Evolutionary conservation across 805 yeast species (phyloP), one percentile per base, ranked within the genome.

Genomic region (Kuraishia cidri): DNA sequence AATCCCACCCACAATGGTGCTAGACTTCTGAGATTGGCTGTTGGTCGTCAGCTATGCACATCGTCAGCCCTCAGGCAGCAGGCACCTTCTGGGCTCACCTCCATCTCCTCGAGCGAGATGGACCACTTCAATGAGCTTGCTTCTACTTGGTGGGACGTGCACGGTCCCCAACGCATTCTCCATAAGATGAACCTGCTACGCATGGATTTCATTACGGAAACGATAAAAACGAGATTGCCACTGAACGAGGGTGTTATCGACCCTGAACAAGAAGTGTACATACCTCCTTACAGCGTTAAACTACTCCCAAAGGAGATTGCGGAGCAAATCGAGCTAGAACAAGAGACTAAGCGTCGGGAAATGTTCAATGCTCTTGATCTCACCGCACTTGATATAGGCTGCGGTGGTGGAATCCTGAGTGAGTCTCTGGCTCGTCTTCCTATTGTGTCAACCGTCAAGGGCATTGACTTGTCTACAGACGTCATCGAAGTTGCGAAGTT

Each of bases 61-160:
- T n/a, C n/a, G n/a, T n/a, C n/a, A n/a, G n/a, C n/a, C n/a, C n/a
- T n/a, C n/a, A n/a, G n/a, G n/a, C n/a, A n/a, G n/a, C n/a, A n/a
- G n/a, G n/a, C n/a, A n/a, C n/a, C n/a, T n/a, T n/a, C n/a, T n/a
- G n/a, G n/a, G n/a, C n/a, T n/a, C n/a, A n/a, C 69, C 1, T 38
- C 70, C 4, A 66, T 75, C 4, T 67, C 76, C 0, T 60, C 58
- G 6, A 74, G 76, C 5, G 97, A 90, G 50, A 64, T 79, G 53
- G 57, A 69, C 7, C 97, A 92, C 55, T 92, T 92, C 57, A 76
- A 83, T 44, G 73, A 79, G 22, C 64, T 92, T 29, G 98, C 99
- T 1, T 65, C 80, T n/a, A 58, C 85, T n/a, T 92, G 99, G 99
- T 92, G 99, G 98, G 95, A 92, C 46, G 76, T 83, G 10, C 59